Evolutionary conservation across 208 protist species (phyloP).

Genomic region (Leishmania amazonensis): DNA sequence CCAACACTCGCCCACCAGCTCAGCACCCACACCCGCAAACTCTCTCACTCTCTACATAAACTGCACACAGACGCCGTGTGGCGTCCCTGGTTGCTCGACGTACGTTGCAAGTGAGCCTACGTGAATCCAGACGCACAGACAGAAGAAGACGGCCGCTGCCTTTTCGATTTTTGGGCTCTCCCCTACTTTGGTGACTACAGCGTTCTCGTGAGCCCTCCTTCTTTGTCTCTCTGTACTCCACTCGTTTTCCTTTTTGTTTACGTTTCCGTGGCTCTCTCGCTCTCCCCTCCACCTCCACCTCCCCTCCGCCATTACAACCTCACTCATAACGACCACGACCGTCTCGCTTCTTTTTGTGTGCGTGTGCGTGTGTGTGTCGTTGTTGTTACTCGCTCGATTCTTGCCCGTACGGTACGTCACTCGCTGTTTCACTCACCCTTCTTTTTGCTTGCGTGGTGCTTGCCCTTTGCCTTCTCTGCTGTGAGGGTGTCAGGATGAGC

Average conservation of each 20-base stretch:
- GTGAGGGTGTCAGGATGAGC: conserved; percentile 13
- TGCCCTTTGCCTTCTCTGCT: background rate
- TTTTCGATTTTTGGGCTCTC: background rate
- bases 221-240: background rate
- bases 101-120: background rate
- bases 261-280: background rate
- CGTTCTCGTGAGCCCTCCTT: background rate
- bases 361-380: background rate
- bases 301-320: background rate
- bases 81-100: background rate
- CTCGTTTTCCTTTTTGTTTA: background rate
- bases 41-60: background rate
- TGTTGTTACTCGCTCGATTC: background rate
- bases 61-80: background rate
- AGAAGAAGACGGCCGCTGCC: background rate
- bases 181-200: background rate
- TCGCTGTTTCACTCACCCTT: background rate
- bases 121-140: background rate
- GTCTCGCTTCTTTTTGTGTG: background rate
- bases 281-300: background rate
- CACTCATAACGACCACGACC: too few species aligned
- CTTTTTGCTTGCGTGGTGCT: background rate
- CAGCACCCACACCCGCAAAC: background rate
- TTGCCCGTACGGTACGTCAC: background rate
- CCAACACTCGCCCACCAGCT: background rate